A percentile compares a stretch with the other conserved stretches of the same genome.
phyloP scores from a whole-genome alignment of 257 asterid genomes.

The Solanum peruvianum region DNA sequence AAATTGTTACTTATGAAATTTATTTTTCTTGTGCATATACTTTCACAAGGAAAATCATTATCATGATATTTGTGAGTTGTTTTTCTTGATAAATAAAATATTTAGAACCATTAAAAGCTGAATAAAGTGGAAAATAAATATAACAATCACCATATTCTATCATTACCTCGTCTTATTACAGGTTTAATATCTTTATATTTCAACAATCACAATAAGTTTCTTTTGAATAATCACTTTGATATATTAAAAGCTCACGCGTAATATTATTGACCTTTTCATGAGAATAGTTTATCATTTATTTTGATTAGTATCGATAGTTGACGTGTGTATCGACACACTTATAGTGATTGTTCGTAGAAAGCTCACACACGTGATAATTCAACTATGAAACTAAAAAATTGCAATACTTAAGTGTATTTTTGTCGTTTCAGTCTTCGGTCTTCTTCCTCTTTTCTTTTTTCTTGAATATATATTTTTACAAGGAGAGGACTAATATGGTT shows the following conservation, averaged over 20 bases:
- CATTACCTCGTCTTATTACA: neutral
- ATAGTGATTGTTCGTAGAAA: neutral
- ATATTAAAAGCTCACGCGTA: neutral
- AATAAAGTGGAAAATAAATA: neutral
- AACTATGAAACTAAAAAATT: too few species aligned
- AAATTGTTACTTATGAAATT: neutral
- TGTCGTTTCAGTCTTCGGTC: neutral
- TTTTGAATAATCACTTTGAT: neutral
- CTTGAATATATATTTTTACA: neutral
- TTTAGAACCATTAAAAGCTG: neutral
- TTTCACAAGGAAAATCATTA: neutral
- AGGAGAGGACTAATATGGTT: neutral
- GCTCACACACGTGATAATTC: neutral
- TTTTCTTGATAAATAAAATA: neutral
- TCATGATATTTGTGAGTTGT: neutral
- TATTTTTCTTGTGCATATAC: neutral
- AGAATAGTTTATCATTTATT: neutral
- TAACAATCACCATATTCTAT: neutral
- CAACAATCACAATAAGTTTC: neutral
- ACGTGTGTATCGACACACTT: neutral
- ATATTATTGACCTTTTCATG: neutral
- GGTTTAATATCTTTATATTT: neutral
- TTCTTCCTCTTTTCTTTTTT: neutral
- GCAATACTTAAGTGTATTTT: neutral
- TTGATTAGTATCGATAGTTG: neutral